These are phyloP conservation scores for Kazachstania kunashirensis DNA, from an alignment of 805 yeast genomes.

Conservation along the genomic window DNA sequence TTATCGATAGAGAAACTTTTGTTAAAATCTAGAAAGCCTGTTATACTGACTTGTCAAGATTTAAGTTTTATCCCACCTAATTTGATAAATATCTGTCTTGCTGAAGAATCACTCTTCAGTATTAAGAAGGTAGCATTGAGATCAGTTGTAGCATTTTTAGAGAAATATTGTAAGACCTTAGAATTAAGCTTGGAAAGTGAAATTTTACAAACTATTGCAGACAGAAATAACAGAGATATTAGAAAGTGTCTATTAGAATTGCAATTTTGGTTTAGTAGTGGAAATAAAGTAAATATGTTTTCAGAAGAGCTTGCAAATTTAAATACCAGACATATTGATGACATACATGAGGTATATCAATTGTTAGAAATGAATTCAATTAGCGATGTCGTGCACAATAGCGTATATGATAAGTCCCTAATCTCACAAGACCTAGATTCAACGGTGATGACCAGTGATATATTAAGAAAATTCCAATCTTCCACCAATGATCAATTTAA, in stretches of 20 bases:
- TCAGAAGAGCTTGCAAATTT: not conserved
- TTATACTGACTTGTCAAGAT: slow-evolving; percentile 56
- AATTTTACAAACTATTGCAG: slow-evolving; percentile 26
- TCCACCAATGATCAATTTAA: slow-evolving; percentile 16
- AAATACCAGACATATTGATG: not conserved
- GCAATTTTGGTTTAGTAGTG: slow-evolving; percentile 28
- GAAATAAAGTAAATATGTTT: slow-evolving; percentile 1
- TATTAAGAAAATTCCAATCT: slow-evolving; percentile 1
- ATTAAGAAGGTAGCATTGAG: slow-evolving; percentile 18
- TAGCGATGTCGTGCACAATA: slow-evolving; percentile 12
- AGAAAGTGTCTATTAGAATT: slow-evolving; percentile 38
- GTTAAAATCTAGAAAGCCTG: slow-evolving; percentile 54
- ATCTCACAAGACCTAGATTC: slow-evolving; percentile 16
- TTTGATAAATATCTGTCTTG: slow-evolving; percentile 37
- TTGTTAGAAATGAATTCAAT: slow-evolving; percentile 15
- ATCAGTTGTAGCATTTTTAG: slow-evolving; percentile 31
- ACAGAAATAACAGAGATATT: slow-evolving; percentile 32
- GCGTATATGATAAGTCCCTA: slow-evolving; percentile 13
- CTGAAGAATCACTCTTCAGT: slow-evolving; percentile 33
- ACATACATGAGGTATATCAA: slow-evolving; percentile 5
- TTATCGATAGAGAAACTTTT: slow-evolving; percentile 51
- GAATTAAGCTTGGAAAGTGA: slow-evolving; percentile 30
- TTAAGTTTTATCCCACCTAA: slow-evolving; percentile 38
- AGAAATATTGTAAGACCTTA: slow-evolving; percentile 15
- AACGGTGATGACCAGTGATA: slow-evolving; percentile 16